Percentiles rank a stretch among this genome's conserved stretches.
phyloP scores from a whole-genome alignment of 768 basidiomycete genomes.

The Termitomyces sp. region DNA sequence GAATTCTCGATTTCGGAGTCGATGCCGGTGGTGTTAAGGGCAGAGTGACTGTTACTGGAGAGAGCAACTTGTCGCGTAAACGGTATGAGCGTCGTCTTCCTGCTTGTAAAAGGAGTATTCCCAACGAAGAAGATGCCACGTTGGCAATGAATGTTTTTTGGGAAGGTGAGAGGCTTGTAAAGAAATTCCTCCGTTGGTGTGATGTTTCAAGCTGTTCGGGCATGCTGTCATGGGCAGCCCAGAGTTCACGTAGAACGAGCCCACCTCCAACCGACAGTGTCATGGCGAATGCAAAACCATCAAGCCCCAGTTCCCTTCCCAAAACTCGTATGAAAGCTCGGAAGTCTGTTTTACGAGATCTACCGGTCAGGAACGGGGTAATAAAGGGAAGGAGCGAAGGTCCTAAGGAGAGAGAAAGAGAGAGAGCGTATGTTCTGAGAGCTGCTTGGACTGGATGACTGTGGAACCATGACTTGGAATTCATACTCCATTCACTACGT shows the following conservation, averaged over 20 bases:
- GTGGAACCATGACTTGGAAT: constrained; percentile 10
- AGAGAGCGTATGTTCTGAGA: constrained; percentile 61
- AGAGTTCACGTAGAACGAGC: constrained; percentile 41
- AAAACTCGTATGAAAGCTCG: constrained; percentile 34
- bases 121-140: constrained; percentile 48
- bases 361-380: constrained; percentile 23
- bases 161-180: constrained; percentile 24
- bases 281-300: constrained; percentile 67
- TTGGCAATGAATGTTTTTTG: constrained; percentile 58
- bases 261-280: constrained; percentile 64
- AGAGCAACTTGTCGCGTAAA: constrained; percentile 10
- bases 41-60: not conserved
- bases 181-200: constrained; percentile 1
- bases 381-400: constrained; percentile 56
- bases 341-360: constrained; percentile 16
- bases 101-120: constrained; percentile 50
- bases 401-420: constrained; percentile 59
- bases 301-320: constrained; percentile 48
- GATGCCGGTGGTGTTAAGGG: constrained; percentile 6
- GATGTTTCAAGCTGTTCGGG: not conserved
- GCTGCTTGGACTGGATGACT: constrained; percentile 36
- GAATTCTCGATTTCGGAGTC: constrained; percentile 4
- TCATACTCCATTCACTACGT: constrained; percentile 4
- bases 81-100: constrained; percentile 31
- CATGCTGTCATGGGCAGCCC: constrained; percentile 18